Base-by-base conservation (phyloP, 1,284 basidiomycete genomes). In the Puccinia hordei region DNA sequence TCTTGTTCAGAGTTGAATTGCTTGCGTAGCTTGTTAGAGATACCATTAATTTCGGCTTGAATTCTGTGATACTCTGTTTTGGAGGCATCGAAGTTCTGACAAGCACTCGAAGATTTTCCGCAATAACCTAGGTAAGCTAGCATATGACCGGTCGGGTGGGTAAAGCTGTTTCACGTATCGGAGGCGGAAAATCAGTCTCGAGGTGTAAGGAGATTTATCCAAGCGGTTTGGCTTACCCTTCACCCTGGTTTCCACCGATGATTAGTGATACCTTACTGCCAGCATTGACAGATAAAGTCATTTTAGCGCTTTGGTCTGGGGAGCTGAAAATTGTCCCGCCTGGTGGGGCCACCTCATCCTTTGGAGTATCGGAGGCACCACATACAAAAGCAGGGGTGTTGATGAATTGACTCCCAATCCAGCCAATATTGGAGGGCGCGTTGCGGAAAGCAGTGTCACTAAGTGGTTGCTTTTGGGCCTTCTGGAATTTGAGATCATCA, bases 341-440 rank as follows among this genome's bases (percentile, higher is more conserved):
- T 24, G 78, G 78, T 22, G 78, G 41, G 33, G 68, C 78, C 3
- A 80, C 59, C 35, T 63, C 51, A 15, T 59, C 69, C 30, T 65
- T 53, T 12, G 78, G 78, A 24, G 78, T 80, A 15, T 73, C 57
- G n/a, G 68, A 51, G 30, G 78, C 68, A 22, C 78, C 78, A 59
- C 78, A 80, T 24, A 69, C 71, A 17, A 80, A 51, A 4, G 78
- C 68, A 24, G 68, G 69, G 51, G 55, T 65, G 53, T 80, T 33
- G 30, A 73, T 73, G 33, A 80, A 80, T 19, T 73, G 24, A 65
- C 78, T 73, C 17, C 78, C 78, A 46, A 80, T 80, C 78, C 78
- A 80, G 41, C 78, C 78, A 12, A 71, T 80, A 49, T 80, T 80
- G 13, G 61, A 51, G 13, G 78, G 68, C 22, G 68, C 78, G n/a